A percentile compares a stretch with the other conserved stretches of the same genome.
These are phyloP conservation scores for Verbascum thapsus DNA, from an alignment of 257 asterid species.

Conservation along the genomic window DNA sequence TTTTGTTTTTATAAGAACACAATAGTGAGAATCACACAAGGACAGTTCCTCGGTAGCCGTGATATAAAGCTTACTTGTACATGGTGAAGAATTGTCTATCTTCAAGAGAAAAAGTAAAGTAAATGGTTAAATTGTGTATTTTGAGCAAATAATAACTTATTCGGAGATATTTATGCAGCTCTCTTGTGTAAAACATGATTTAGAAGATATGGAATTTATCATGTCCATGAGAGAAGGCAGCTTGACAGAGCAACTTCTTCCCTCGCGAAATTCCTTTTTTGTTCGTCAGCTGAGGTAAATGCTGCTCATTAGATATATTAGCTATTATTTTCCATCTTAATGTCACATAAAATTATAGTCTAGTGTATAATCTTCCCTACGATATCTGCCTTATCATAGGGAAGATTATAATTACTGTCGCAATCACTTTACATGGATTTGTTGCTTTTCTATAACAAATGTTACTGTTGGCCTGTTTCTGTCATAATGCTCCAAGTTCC, in stretches of 20 bases:
- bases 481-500: constrained; percentile 8
- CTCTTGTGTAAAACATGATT: constrained; percentile 66
- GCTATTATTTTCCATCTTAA: constrained; percentile 11
- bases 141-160: constrained; percentile 24
- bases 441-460: constrained; percentile 4
- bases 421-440: constrained; percentile 2
- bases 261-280: constrained; percentile 73
- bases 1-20: constrained; percentile 3
- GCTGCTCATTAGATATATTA: constrained; percentile 4
- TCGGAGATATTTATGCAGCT: constrained; percentile 49
- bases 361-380: constrained; percentile 6
- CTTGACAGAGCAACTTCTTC: constrained; percentile 86
- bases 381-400: constrained; percentile 14
- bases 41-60: constrained; percentile 9
- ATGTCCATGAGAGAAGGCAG: constrained; percentile 79
- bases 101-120: constrained; percentile 1
- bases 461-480: constrained; percentile 12
- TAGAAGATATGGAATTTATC: constrained; percentile 86
- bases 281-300: constrained; percentile 71
- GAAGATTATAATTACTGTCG: background rate
- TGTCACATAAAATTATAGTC: background rate
- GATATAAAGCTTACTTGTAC: constrained; percentile 21
- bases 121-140: constrained; percentile 16
- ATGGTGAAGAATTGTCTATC: constrained; percentile 15
- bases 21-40: background rate